Evolutionary conservation across 1,284 basidiomycete genomes (phyloP).

Genomic region (Blastosporella zonata): DNA sequence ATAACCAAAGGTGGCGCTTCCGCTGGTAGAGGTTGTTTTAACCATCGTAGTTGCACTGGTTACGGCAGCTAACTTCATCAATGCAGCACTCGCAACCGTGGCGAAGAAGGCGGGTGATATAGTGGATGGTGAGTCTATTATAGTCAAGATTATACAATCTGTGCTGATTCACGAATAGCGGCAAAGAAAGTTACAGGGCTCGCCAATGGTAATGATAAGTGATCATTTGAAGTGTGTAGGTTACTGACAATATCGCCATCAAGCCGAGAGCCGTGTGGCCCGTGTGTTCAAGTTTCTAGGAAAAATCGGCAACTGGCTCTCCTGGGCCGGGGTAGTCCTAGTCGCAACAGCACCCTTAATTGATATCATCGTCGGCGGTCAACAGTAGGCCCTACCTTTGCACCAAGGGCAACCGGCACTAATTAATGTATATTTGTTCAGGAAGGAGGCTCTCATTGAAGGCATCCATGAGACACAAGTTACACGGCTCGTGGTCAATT

Average conservation of each 20-base stretch:
- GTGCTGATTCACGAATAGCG: neutral
- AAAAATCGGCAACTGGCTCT: slow-evolving; percentile 3
- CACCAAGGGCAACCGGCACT: neutral
- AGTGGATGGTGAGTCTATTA: neutral
- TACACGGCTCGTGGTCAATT: slow-evolving; percentile 1
- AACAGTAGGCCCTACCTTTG: neutral
- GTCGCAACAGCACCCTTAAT: neutral
- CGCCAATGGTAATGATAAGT: neutral
- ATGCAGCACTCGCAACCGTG: neutral
- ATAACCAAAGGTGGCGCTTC: slow-evolving; percentile 3
- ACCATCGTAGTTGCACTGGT: neutral
- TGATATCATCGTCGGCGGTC: neutral
- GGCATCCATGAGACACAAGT: slow-evolving; percentile 10
- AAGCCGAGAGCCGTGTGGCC: neutral
- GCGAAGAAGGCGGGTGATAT: neutral
- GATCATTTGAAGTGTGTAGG: no score
- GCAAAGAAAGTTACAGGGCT: slow-evolving; percentile 1
- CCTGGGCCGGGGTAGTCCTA: neutral
- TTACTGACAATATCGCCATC: neutral
- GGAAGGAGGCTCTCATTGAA: slow-evolving; percentile 4
- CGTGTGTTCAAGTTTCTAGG: neutral
- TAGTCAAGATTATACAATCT: neutral
- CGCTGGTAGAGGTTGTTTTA: neutral
- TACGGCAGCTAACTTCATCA: neutral
- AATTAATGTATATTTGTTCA: neutral